Conservation (phyloP, 192 early-diverging fungal species). For the Paraglomus occultum region DNA sequence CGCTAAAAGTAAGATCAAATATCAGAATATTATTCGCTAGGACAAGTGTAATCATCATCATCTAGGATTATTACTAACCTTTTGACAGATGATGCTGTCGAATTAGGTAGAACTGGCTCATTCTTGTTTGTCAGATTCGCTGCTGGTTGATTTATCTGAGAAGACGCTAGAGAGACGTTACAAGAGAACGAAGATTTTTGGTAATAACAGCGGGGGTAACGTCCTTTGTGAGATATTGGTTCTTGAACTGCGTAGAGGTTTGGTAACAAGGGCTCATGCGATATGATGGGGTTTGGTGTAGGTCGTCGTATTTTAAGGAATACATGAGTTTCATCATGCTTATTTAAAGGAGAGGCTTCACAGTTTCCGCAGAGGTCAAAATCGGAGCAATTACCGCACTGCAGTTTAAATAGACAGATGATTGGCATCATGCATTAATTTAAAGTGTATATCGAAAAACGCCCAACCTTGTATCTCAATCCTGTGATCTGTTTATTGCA, state of each 20-base stretch:
- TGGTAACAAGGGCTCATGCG: constrained; percentile 33
- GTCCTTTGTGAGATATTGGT: not conserved
- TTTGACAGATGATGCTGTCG: too few relatives aligned
- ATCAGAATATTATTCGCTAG: too few relatives aligned
- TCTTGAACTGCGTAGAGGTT: constrained; percentile 36
- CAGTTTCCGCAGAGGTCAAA: constrained; percentile 69
- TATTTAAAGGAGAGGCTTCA: constrained; percentile 34
- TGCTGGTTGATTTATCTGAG: not conserved
- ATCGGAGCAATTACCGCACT: constrained; percentile 58
- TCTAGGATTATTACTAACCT: too few relatives aligned
- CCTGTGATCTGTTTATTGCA: constrained; percentile 45
- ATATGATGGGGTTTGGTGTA: constrained; percentile 23
- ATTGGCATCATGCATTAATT: not conserved
- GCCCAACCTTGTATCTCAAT: constrained; percentile 48
- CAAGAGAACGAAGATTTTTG: constrained; percentile 22
- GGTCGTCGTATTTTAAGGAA: constrained; percentile 50
- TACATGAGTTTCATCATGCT: constrained; percentile 44
- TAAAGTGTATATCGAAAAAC: not conserved
- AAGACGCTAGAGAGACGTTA: constrained; percentile 4
- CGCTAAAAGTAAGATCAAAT: too few relatives aligned
- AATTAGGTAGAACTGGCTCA: too few relatives aligned
- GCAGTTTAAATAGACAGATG: not conserved
- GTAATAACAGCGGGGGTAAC: not conserved
- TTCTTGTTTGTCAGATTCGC: too few relatives aligned
- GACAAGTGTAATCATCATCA: too few relatives aligned